phyloP scores from a whole-genome alignment of 2,329 filamentous ascomycete genomes.

The Colletotrichum acutatum region DNA sequence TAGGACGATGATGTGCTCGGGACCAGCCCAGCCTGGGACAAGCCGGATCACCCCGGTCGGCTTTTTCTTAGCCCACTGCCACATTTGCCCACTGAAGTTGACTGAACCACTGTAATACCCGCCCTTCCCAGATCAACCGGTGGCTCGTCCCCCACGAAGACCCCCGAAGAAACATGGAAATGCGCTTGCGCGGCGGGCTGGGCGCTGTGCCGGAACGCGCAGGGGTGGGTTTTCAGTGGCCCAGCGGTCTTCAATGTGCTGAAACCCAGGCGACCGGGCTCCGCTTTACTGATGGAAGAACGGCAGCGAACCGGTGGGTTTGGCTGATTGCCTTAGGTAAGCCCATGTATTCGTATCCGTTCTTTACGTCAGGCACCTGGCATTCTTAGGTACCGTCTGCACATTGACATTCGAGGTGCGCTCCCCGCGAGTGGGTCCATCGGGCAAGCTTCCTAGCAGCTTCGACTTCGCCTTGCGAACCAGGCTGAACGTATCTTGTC shows the following conservation, averaged over 20 bases:
- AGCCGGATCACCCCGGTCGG: slow-evolving; percentile 26
- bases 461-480: background rate
- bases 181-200: slow-evolving; percentile 21
- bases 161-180: background rate
- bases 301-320: background rate
- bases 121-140: slow-evolving; percentile 1
- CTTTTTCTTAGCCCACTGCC: background rate
- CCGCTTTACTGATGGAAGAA: slow-evolving; percentile 8
- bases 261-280: slow-evolving; percentile 21
- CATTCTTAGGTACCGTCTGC: background rate
- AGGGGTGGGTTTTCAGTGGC: slow-evolving; percentile 23
- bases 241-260: background rate
- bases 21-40: slow-evolving; percentile 29
- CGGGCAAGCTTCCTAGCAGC: background rate
- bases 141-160: background rate
- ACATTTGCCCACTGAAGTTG: background rate
- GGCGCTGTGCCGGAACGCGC: slow-evolving; percentile 21
- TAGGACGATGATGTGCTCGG: slow-evolving; percentile 33
- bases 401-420: background rate
- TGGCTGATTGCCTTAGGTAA: background rate
- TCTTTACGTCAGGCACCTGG: background rate
- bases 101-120: background rate
- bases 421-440: background rate
- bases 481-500: background rate
- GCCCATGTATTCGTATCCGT: background rate